These are phyloP conservation scores for Jaltomata sinuosa DNA, from an alignment of 257 asterid genomes.

Conservation along the genomic window DNA sequence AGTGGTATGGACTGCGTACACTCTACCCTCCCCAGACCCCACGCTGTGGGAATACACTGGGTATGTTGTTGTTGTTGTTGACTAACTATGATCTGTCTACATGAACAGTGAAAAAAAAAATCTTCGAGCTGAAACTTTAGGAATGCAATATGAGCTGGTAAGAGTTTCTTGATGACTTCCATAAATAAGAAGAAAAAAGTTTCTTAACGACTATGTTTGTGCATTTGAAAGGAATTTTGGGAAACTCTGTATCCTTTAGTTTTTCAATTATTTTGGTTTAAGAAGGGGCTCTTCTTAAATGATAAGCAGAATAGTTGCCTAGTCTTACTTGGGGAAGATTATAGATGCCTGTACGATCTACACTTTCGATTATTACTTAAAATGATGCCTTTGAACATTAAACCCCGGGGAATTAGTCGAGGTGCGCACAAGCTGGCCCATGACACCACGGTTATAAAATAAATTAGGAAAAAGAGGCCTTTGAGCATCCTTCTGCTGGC, in stretches of 20 bases:
- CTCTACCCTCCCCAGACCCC: too few species aligned
- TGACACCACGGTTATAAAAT: too few species aligned
- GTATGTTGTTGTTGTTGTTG: too few species aligned
- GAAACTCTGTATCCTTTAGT: neutral
- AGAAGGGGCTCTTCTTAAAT: neutral
- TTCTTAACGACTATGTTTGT: neutral
- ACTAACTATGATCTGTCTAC: neutral
- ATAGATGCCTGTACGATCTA: neutral
- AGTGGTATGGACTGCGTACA: too few species aligned
- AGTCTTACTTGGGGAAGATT: neutral
- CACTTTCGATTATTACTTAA: neutral
- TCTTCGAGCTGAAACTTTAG: slow-evolving; percentile 59
- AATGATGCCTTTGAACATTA: neutral
- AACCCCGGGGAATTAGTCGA: too few species aligned
- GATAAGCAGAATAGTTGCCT: neutral
- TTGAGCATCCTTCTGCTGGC: slow-evolving; percentile 1
- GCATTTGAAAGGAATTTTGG: neutral
- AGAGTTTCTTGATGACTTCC: slow-evolving; percentile 25
- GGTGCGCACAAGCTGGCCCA: too few species aligned
- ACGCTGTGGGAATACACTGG: too few species aligned
- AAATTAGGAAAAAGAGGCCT: neutral
- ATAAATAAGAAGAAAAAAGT: too few species aligned
- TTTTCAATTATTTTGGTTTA: neutral
- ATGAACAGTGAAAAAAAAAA: slow-evolving; percentile 73
- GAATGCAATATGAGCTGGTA: slow-evolving; percentile 77